Percentiles rank a stretch among this genome's conserved stretches.
These are phyloP conservation scores for Pseudocercospora crystallina DNA, from an alignment of 2,329 filamentous ascomycete species.

Conservation along the genomic window DNA sequence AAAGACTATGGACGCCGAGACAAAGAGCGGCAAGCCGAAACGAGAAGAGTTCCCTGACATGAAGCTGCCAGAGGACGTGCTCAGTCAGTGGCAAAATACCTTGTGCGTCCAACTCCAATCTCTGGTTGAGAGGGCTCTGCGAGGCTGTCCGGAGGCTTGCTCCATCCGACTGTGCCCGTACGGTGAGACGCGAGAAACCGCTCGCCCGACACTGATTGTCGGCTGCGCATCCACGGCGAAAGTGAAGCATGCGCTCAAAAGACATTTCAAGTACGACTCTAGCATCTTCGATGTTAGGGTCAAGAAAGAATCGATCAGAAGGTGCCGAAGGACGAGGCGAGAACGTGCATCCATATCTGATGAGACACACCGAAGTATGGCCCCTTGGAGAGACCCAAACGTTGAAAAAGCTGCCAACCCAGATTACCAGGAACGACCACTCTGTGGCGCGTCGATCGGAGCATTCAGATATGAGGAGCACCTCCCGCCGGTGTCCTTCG, in stretches of 20 bases:
- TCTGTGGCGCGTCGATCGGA: conserved; percentile 88
- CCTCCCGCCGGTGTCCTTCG: conserved; percentile 85
- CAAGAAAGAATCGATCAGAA: conserved; percentile 51
- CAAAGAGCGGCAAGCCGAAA: conserved; percentile 18
- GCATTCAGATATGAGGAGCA: conserved; percentile 84
- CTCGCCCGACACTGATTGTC: conserved; percentile 71
- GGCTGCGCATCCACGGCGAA: conserved; percentile 74
- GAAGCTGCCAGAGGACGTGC: conserved; percentile 59
- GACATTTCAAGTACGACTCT: conserved; percentile 68
- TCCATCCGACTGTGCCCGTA: conserved; percentile 76
- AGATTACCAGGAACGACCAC: conserved; percentile 73
- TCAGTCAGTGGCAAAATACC: conserved; percentile 70
- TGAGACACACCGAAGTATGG: conserved; percentile 29
- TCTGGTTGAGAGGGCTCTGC: conserved; percentile 68
- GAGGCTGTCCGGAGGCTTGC: conserved; percentile 71
- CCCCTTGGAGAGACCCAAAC: conserved; percentile 23
- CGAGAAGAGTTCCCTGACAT: conserved; percentile 35
- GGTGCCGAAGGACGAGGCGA: conserved; percentile 37
- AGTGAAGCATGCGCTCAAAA: conserved; percentile 69
- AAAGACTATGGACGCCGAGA: conserved; percentile 3
- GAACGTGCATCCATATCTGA: conserved; percentile 21
- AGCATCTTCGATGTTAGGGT: conserved; percentile 68
- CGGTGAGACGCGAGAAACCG: conserved; percentile 65
- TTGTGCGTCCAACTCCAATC: conserved; percentile 73
- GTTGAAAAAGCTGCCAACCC: conserved; percentile 58